Percentiles rank a stretch among this genome's conserved stretches.
Conservation (phyloP, 352 stramenopile species). For the Phytophthora podocarpi region DNA sequence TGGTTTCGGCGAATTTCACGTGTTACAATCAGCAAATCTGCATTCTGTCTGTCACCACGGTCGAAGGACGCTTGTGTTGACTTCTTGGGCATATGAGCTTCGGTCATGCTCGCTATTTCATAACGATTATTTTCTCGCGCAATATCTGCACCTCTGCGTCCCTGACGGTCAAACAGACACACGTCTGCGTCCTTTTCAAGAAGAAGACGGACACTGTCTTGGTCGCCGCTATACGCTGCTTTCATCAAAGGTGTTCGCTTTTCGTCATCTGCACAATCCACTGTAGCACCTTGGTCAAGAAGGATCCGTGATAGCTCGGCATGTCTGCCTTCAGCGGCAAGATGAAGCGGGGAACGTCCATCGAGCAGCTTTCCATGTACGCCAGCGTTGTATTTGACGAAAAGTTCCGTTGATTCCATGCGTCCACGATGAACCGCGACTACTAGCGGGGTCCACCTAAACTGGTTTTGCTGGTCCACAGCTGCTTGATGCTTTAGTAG, state of each 20-base stretch:
- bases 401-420: too few relatives aligned
- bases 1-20: slow-evolving; percentile 6
- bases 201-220: slow-evolving; percentile 3
- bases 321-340: not conserved
- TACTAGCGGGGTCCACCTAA: too few relatives aligned
- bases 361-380: not conserved
- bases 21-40: slow-evolving; percentile 4
- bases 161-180: not conserved
- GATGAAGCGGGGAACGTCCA: slow-evolving; percentile 2
- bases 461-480: too few relatives aligned
- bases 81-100: not conserved
- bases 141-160: not conserved
- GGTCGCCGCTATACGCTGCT: not conserved
- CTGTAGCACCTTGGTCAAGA: not conserved
- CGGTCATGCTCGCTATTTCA: not conserved
- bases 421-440: too few relatives aligned
- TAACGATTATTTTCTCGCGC: slow-evolving; percentile 7
- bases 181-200: slow-evolving; percentile 5
- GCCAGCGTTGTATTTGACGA: too few relatives aligned
- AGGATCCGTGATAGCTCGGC: slow-evolving; percentile 1
- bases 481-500: too few relatives aligned
- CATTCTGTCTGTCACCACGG: not conserved
- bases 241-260: slow-evolving; percentile 9
- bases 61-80: too few relatives aligned
- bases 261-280: slow-evolving; percentile 2